Evolutionary conservation across 169 alveolate species (phyloP).

Genomic region (Cryptosporidium canis): DNA sequence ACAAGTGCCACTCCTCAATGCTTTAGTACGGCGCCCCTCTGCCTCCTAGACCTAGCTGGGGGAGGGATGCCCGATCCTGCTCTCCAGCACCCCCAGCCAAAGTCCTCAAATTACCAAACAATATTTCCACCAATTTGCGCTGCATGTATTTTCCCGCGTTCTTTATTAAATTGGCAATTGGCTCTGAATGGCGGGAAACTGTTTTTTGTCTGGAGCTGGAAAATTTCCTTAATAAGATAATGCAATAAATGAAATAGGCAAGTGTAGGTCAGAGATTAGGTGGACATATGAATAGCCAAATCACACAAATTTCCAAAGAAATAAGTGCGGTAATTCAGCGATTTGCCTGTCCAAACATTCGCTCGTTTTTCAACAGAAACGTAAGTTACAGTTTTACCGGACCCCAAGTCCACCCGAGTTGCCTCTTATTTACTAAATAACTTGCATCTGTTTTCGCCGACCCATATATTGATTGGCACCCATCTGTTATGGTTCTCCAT

Average conservation of each 20-base stretch:
- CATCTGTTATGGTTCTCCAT: not conserved
- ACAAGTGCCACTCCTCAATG: too few species aligned
- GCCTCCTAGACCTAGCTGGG: too few species aligned
- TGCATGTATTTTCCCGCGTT: too few species aligned
- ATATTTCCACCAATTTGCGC: too few species aligned
- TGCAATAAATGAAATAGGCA: not conserved
- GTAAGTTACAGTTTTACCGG: constrained; percentile 6
- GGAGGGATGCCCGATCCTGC: too few species aligned
- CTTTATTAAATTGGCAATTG: too few species aligned
- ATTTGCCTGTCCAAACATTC: constrained; percentile 24
- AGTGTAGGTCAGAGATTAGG: not conserved
- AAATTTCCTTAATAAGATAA: not conserved
- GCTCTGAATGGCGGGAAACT: not conserved
- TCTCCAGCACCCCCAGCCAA: too few species aligned
- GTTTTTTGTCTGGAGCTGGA: not conserved
- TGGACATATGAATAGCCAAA: not conserved
- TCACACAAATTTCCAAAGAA: constrained; percentile 9
- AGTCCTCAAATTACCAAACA: too few species aligned
- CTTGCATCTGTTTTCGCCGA: not conserved
- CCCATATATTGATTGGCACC: not conserved
- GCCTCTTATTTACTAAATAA: not conserved
- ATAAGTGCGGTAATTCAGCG: not conserved
- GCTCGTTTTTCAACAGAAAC: constrained; percentile 45
- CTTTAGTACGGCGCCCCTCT: too few species aligned
- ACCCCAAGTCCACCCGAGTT: not conserved